Conservation (phyloP, 2,329 filamentous ascomycete genomes). For the Helminthosporium solani region DNA sequence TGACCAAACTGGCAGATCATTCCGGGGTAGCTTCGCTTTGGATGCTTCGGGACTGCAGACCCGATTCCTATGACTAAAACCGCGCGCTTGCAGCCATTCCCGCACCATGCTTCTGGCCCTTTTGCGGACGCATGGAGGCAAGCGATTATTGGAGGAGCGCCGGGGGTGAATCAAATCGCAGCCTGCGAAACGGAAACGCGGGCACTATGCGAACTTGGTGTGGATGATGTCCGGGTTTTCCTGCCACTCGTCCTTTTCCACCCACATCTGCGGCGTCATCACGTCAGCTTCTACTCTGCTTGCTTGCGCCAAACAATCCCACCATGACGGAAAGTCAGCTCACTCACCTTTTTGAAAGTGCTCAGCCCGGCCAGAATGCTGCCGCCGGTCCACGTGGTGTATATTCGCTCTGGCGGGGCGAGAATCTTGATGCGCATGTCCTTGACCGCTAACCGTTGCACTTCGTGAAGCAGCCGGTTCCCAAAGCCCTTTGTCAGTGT, state of each 20-base stretch:
- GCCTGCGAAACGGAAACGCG: conserved; percentile 22
- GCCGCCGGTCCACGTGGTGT: conserved; percentile 98
- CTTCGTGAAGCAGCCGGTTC: conserved; percentile 85
- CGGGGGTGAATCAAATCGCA: conserved; percentile 14
- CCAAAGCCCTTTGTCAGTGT: conserved; percentile 97
- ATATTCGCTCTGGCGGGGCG: conserved; percentile 94
- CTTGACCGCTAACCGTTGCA: conserved; percentile 91
- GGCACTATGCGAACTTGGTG: conserved; percentile 80
- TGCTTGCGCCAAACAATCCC: conserved; percentile 8
- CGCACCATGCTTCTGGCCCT: background rate
- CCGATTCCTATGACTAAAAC: conserved; percentile 41
- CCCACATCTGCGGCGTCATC: conserved; percentile 82
- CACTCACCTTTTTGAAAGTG: conserved; percentile 95
- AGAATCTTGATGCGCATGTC: conserved; percentile 99
- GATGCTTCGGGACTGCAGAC: conserved; percentile 22
- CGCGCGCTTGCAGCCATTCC: conserved; percentile 31
- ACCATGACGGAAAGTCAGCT: conserved; percentile 18
- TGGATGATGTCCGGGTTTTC: conserved; percentile 99
- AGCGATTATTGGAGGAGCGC: conserved; percentile 29
- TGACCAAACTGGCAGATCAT: conserved; percentile 21
- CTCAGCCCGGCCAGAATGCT: conserved; percentile 95
- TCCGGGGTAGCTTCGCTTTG: conserved; percentile 9
- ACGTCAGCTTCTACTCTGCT: conserved; percentile 25
- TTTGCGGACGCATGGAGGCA: background rate
- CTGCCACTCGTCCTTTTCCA: conserved; percentile 99